Base-by-base conservation (phyloP, 192 early-diverging fungal genomes). In the Kickxella alabastrina region DNA sequence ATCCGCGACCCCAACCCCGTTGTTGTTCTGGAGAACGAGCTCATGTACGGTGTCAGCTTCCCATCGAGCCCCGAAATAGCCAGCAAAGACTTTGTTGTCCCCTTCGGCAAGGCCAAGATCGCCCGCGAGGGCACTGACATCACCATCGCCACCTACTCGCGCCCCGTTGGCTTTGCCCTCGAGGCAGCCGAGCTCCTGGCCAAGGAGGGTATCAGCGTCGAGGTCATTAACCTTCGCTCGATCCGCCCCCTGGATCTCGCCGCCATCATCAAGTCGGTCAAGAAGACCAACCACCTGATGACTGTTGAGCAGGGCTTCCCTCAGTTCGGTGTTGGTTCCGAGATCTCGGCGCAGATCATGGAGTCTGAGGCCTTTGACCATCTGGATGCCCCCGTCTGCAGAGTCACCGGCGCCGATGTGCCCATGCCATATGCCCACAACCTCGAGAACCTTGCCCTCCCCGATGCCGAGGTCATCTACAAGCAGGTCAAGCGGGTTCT, bases 1-100 rank as follows among this genome's bases (percentile, higher is more conserved):
- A 97, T 98, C 54, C 86, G 93, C 51, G 95, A 98, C 61, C 92
- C 93, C 34, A 95, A 98, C 81, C 96, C 96, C 24, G 96, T 98
- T 56, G 85, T 92, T 45, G 83, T 96, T 23, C 77, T 98, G 40
- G 93, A 97, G 67, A 97, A 96, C 82, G 96, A 98, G 84, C 80
- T 98, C 48, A 90, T 95, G 88, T 98, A 98, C 75, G 96, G 96
- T 55, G 61, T 83, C 39, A 81, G 80, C 52, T 98, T 92, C 82
- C 84, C 89, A 29, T 82, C 92, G 57, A 83, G 83, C 37, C 79
- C 88, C 41, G 92, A 85, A 53, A 84, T 85, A 9, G 64, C 83
- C 59, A 81, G 78, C 61, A 68, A 69, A 49, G 90, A 95, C 79
- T 92, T 93, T 81, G 82, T 92, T 6, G 24, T 93, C 25, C 87